Evolutionary conservation across 306 rosid species (phyloP), one percentile per base, ranked within the genome.

Genomic region (Rosa rugosa): DNA sequence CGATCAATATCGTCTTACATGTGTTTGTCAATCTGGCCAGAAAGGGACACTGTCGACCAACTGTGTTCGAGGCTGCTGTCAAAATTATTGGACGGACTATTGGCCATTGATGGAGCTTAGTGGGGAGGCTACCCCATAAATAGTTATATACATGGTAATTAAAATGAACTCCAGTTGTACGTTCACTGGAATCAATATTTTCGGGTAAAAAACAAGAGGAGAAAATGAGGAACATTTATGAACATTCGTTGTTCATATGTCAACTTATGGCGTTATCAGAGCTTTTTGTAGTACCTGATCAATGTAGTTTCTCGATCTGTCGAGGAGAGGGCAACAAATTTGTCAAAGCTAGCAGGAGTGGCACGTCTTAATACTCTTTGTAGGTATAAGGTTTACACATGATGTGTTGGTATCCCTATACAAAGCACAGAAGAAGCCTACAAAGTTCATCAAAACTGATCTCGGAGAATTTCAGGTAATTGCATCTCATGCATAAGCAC

Each of bases 21-120:
- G 11, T 6, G 46, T 62, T 20, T 14, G 13, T 57, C 23, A 57
- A 11, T 22, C 66, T 77, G 84, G 75, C 75, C 41, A 75, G 80
- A 74, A 66, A 57, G 66, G 46, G 81, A 42, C 75, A 78, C 14
- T 71, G 83, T 72, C 67, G 77, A 76, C 59, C 14, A 67, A 76
- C 34, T 40, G 47, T 22, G 47, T 25, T 65, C 47, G 44, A 4
- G 4, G 65, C 64, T 23, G 14, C 69, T 49, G 27, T 66, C 73
- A 44, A 34, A 53, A 23, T 60, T 31, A 40, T 71, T 72, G 81
- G 51, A 70, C 8, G 53, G 54, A 70, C 12, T 18, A n/a, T 60
- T 5, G 45, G 69, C 42, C 34, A 50, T 66, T 42, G 20, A 31
- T 5, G 75, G 23, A 77, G 50, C 2, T 68, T 40, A 8, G 74